These are phyloP conservation scores for Kluyveromyces sp. DNA, from an alignment of 1,139 yeast species.

Conservation along the genomic window DNA sequence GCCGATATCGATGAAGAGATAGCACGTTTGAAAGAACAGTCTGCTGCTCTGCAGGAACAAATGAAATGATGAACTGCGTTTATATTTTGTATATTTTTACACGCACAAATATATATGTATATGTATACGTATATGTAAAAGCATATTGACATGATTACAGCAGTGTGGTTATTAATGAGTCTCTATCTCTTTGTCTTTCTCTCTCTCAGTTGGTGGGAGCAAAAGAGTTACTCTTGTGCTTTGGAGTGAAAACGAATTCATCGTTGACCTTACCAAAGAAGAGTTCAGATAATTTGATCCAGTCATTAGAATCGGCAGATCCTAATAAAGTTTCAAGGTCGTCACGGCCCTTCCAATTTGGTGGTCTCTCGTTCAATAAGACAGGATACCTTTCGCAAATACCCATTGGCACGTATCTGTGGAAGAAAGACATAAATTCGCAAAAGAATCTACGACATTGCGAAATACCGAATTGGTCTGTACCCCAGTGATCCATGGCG, in stretches of 20 bases:
- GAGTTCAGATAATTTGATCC: constrained; percentile 97
- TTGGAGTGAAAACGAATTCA: constrained; percentile 74
- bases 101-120: neutral
- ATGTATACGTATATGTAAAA: neutral
- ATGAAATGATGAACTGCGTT: constrained; percentile 7
- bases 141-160: neutral
- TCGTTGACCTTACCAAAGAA: constrained; percentile 81
- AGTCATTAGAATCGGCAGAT: constrained; percentile 76
- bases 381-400: constrained; percentile 85
- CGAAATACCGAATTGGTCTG: constrained; percentile 89
- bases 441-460: constrained; percentile 86
- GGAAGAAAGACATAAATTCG: constrained; percentile 90
- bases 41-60: constrained; percentile 56
- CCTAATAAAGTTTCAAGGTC: constrained; percentile 88
- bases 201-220: constrained; percentile 21
- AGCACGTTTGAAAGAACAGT: constrained; percentile 62
- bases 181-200: neutral
- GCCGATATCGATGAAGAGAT: constrained; percentile 57
- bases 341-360: constrained; percentile 88
- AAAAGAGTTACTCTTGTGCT: constrained; percentile 87
- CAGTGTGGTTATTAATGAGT: no score
- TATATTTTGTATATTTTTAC: no score
- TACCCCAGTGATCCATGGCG: constrained; percentile 96
- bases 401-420: constrained; percentile 91
- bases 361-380: constrained; percentile 86